Conservation (phyloP, 2,329 filamentous ascomycete genomes). For the Botrytis aclada region DNA sequence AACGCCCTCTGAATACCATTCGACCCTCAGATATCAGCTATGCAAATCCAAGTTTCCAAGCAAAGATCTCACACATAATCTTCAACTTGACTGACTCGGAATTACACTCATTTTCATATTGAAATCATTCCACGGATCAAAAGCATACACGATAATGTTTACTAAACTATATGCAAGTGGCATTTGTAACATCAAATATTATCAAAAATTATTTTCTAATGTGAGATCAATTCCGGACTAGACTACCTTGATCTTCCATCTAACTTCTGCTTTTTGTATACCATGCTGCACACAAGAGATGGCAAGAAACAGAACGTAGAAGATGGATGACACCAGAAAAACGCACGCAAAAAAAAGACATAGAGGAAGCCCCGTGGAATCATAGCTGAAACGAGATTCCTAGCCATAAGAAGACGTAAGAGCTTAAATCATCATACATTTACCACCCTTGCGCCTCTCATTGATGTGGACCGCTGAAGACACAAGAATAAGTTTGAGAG, state of each 20-base stretch:
- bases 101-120: neutral
- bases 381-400: constrained; percentile 33
- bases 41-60: neutral
- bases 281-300: constrained; percentile 22
- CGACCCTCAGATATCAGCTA: constrained; percentile 3
- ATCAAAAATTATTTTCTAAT: constrained; percentile 34
- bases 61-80: neutral
- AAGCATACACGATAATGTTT: neutral
- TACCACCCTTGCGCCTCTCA: constrained; percentile 40
- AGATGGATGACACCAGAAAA: constrained; percentile 32
- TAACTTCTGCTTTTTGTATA: constrained; percentile 36
- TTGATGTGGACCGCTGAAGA: constrained; percentile 37
- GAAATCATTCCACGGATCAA: neutral
- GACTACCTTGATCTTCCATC: constrained; percentile 40
- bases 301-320: constrained; percentile 36
- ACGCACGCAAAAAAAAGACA: constrained; percentile 28
- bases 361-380: constrained; percentile 29
- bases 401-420: constrained; percentile 32
- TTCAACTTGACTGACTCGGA: neutral
- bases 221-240: constrained; percentile 40
- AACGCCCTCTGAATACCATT: neutral
- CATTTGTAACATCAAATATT: constrained; percentile 6
- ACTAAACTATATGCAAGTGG: neutral
- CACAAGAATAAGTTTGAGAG: constrained; percentile 35
- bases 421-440: constrained; percentile 39